Base-by-base conservation (phyloP, 2,329 filamentous ascomycete species). In the Whalleya microplaca region DNA sequence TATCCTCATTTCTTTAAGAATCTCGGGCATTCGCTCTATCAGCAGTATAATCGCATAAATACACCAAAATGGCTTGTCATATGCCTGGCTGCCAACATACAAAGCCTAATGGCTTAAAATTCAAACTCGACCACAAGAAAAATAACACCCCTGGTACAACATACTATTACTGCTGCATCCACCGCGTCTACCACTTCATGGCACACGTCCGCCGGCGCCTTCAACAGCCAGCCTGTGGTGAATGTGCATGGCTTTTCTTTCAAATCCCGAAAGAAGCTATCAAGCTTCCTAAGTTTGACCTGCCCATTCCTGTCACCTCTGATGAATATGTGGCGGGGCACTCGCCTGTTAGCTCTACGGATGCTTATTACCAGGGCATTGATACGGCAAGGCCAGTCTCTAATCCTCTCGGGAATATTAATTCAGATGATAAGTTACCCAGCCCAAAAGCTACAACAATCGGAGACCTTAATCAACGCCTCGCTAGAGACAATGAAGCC, bases 181-280 rank as follows among this genome's bases (percentile, higher is more conserved):
- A 66, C 48, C 48, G 53, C 42, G 53, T 61, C 42, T 58, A 62
- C 45, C 64, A 66, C 48, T 63, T 60, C 47, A 49, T 66, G 21
- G 16, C 29, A 3, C 46, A 47, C 19, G 1, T 37, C 43, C 60
- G 61, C 44, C 55, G 54, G 16, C 52, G 53, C 21, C 49, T 57
- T 10, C 61, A 57, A 4, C 58, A 63, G 37, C 62, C 61, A 4
- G 14, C 27, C n/a, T 63, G 61, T 45, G 64, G 64, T 45, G 64
- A 66, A 41, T 66, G 64, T 48, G 58, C 64, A n/a, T 63, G 60
- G 64, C 58, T 62, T 21, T 64, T 63, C 58, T 66, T 63, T 48
- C 21, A 32, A 16, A 55, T 56, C 23, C 58, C 57, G 9, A 41
- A 23, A 21, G 61, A 65, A 42, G 63, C 58, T 21, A 41, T 37